Evolutionary conservation across 2,329 filamentous ascomycete genomes (phyloP).

Genomic region (Cercospora janseana): DNA sequence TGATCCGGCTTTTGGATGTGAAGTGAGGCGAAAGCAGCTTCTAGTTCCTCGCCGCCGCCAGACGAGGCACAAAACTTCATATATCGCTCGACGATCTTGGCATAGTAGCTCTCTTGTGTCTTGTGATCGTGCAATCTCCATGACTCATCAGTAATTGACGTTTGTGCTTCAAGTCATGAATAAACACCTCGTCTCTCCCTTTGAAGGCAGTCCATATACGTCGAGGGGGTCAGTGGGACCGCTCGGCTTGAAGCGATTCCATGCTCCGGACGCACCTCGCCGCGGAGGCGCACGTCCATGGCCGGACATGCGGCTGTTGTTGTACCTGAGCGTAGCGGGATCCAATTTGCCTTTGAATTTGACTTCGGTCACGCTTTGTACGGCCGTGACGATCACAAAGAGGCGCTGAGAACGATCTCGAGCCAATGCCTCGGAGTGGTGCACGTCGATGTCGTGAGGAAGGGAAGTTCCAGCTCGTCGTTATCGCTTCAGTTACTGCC

Average conservation of each 20-base stretch:
- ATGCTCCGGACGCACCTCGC: constrained; percentile 54
- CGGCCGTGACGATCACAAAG: neutral
- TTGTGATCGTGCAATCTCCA: constrained; percentile 60
- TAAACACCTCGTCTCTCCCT: constrained; percentile 77
- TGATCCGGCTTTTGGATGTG: constrained; percentile 35
- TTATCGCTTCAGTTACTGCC: constrained; percentile 9
- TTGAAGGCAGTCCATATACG: constrained; percentile 79
- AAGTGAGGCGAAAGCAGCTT: constrained; percentile 70
- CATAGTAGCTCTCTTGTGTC: constrained; percentile 81
- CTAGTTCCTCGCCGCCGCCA: constrained; percentile 68
- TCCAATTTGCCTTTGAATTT: neutral
- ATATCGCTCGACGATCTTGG: constrained; percentile 82
- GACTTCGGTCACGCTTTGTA: neutral
- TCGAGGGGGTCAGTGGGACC: constrained; percentile 74
- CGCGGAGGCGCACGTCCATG: constrained; percentile 32
- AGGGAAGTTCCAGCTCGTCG: neutral
- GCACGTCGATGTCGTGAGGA: neutral
- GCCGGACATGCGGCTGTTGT: constrained; percentile 24
- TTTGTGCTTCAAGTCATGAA: neutral
- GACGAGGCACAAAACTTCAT: constrained; percentile 81
- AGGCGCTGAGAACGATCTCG: too few species aligned
- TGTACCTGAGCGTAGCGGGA: constrained; percentile 1
- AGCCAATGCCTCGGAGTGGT: constrained; percentile 1
- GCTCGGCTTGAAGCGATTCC: constrained; percentile 67
- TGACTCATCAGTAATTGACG: constrained; percentile 14